Evolutionary conservation across 83 land plant genomes (phyloP).

Genomic region (Picea abies): DNA sequence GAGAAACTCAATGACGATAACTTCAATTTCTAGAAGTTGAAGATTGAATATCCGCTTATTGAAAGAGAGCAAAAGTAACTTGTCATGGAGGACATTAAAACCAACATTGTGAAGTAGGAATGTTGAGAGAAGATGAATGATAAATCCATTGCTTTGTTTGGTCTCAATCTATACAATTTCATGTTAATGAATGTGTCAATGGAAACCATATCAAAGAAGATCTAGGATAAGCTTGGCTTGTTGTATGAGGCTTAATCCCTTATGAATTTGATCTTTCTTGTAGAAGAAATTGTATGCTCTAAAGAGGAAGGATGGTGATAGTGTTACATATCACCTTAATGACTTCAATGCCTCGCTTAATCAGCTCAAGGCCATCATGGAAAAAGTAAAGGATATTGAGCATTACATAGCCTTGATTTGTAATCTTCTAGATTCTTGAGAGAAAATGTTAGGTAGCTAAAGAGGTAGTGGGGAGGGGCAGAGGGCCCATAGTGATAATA

Average conservation of each 20-base stretch:
- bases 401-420: background rate
- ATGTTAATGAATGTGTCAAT: background rate
- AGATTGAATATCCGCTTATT: background rate
- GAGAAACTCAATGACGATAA: background rate
- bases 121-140: too few species aligned
- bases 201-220: too few species aligned
- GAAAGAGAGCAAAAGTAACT: background rate
- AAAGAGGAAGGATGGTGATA: background rate
- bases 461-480: background rate
- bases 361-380: background rate
- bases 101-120: too few species aligned
- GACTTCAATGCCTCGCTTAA: background rate
- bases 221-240: background rate
- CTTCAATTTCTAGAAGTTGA: too few species aligned
- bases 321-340: background rate
- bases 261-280: too few species aligned
- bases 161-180: too few species aligned
- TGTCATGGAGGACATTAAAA: too few species aligned
- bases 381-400: background rate
- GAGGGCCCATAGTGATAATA: too few species aligned
- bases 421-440: background rate
- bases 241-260: too few species aligned
- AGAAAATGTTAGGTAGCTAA: background rate
- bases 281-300: too few species aligned
- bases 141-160: too few species aligned